phyloP scores from a whole-genome alignment of 2,329 filamentous ascomycete genomes.

The Aspergillus quadricinctus region DNA sequence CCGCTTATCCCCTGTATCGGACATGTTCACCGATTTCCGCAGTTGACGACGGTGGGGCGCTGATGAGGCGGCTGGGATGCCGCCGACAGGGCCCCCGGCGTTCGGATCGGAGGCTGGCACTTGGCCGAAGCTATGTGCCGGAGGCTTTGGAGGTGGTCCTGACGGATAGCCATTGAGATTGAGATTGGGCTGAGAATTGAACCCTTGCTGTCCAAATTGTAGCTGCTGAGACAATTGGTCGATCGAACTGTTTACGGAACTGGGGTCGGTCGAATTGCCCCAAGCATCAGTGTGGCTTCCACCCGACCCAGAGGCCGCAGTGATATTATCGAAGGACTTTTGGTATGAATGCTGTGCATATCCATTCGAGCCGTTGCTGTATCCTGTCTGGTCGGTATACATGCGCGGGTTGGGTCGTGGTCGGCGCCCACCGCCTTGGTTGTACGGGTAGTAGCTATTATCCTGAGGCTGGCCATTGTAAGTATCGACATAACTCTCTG shows the following conservation, averaged over 20 bases:
- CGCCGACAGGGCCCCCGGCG: conserved; percentile 23
- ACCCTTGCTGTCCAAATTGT: conserved; percentile 58
- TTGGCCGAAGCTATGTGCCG: background rate
- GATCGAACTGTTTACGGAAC: conserved; percentile 88
- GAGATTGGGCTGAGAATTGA: conserved; percentile 42
- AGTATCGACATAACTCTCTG: conserved; percentile 43
- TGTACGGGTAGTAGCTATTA: conserved; percentile 1
- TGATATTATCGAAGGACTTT: conserved; percentile 81
- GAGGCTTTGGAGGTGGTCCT: background rate
- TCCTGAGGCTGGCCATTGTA: conserved; percentile 9
- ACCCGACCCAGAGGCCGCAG: conserved; percentile 60
- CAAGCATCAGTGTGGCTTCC: conserved; percentile 68
- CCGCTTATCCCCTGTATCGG: conserved; percentile 59
- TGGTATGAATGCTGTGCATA: conserved; percentile 56
- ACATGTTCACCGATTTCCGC: conserved; percentile 19
- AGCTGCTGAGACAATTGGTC: conserved; percentile 61
- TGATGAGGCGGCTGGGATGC: conserved; percentile 15
- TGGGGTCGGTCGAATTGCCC: conserved; percentile 82
- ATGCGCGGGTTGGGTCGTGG: conserved; percentile 31
- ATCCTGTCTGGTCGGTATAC: conserved; percentile 29
- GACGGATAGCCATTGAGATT: conserved; percentile 30
- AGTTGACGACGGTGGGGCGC: conserved; percentile 16
- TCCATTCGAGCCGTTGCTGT: conserved; percentile 30
- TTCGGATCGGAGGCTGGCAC: conserved; percentile 19
- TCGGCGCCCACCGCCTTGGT: conserved; percentile 38